Evolutionary conservation across 192 early-diverging fungal species (phyloP).

Genomic region (Coemansia sp.): DNA sequence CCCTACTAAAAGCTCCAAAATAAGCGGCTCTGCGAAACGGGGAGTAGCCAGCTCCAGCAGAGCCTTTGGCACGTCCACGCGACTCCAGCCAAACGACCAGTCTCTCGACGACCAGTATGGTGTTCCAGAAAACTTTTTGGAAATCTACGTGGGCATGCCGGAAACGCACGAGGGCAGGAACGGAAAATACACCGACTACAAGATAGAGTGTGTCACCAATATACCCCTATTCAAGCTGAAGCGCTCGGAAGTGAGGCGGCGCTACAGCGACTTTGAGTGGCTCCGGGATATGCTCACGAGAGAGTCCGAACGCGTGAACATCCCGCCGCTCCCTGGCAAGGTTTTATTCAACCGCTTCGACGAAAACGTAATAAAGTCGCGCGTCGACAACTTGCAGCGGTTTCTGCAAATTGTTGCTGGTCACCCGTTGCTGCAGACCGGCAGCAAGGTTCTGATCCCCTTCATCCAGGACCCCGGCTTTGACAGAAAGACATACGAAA

Average conservation of each 20-base stretch:
- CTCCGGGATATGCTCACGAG: slow-evolving; percentile 92
- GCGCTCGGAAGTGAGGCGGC: slow-evolving; percentile 79
- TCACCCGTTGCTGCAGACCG: slow-evolving; percentile 97
- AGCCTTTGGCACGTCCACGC: slow-evolving; percentile 29
- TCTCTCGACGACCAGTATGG: slow-evolving; percentile 67
- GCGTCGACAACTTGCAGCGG: slow-evolving; percentile 87
- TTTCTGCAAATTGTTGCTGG: slow-evolving; percentile 97
- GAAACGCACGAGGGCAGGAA: slow-evolving; percentile 75
- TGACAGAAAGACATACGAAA: slow-evolving; percentile 70
- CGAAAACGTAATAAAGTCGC: slow-evolving; percentile 95
- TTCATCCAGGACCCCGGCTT: slow-evolving; percentile 96
- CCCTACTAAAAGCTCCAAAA: background rate
- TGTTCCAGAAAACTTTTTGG: slow-evolving; percentile 96
- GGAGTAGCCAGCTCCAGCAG: slow-evolving; percentile 1
- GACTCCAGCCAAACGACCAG: slow-evolving; percentile 34
- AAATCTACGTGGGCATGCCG: slow-evolving; percentile 92
- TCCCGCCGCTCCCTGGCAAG: slow-evolving; percentile 95
- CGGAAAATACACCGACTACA: slow-evolving; percentile 96
- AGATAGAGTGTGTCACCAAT: slow-evolving; percentile 95
- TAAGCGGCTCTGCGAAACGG: background rate
- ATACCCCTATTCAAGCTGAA: slow-evolving; percentile 95
- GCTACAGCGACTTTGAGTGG: slow-evolving; percentile 99
- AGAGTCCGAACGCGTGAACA: slow-evolving; percentile 91
- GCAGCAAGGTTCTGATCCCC: slow-evolving; percentile 88
- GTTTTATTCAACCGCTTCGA: slow-evolving; percentile 94